Base-by-base conservation (phyloP, 1,284 basidiomycete species). In the Trichosporon asahii region DNA sequence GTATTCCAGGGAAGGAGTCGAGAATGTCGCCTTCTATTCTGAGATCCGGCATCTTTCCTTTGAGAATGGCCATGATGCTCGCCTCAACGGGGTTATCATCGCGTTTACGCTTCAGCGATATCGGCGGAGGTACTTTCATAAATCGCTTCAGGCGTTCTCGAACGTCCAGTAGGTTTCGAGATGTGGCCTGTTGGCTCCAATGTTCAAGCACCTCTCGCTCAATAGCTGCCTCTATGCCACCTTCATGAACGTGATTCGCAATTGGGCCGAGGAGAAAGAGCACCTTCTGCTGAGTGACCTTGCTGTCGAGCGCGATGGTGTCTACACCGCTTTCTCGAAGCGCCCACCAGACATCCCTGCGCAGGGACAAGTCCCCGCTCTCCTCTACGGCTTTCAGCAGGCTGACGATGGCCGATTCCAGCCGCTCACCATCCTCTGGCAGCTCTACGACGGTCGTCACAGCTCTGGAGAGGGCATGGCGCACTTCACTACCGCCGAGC, bases 261-360 rank as follows among this genome's bases (percentile, higher is more conserved):
- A 70, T 57, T 29, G 68, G 64, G 2, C 44, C 35, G 12, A 73
- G 66, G 57, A 73, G 70, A 18, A 46, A 63, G 31, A 68, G 27
- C 27, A 64, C 27, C 55, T 66, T 70, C 7, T 66, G 65, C 12
- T 63, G 66, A 3, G 37, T 53, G 14, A 68, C 64, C 1, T 29
- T 18, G 11, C 46, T 57, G 49, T 70, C 69, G 9, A 64, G 31
- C 1, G 46, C 8, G 8, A 40, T 25, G 18, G 65, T 53, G 12
- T 49, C 21, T 1, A 65, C 35, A 9, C 27, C 53, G 8, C 29
- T 37, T 3, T 44, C 31, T 7, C 60, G 37, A 2, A 78, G 29
- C 2, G 74, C 63, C 72, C 73, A 73, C 78, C 78, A 79, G 3
- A 77, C 70, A 29, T 76, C 76, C 4, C 68, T 55, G 2, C 73